phyloP scores from a whole-genome alignment of 441 rosid genomes.

The Gossypium aridum region DNA sequence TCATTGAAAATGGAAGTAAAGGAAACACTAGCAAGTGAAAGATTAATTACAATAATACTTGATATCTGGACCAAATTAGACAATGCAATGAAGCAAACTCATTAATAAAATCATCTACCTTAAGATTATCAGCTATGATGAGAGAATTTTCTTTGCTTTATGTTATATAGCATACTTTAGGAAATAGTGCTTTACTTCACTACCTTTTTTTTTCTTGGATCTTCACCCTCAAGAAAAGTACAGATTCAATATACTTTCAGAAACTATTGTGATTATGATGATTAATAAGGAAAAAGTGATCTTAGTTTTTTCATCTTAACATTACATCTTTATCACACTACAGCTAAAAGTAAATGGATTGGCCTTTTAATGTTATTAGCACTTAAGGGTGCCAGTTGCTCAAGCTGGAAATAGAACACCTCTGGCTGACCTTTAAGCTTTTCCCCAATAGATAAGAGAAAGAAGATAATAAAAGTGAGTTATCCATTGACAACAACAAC shows the following conservation, averaged over 20 bases:
- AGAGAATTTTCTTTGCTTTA: slow-evolving; percentile 1
- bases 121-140: not conserved
- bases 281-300: not conserved
- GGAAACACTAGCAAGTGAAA: not conserved
- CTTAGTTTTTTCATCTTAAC: not conserved
- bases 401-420: not conserved
- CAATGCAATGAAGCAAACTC: slow-evolving; percentile 5
- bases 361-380: not conserved
- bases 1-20: not conserved
- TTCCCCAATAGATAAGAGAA: not conserved
- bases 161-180: not conserved
- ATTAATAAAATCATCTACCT: not conserved
- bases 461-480: not conserved
- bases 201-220: not conserved
- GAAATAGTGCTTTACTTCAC: not conserved
- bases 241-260: not conserved
- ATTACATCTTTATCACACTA: not conserved
- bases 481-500: not conserved
- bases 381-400: not conserved
- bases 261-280: not conserved
- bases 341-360: slow-evolving; percentile 1
- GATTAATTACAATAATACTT: not conserved
- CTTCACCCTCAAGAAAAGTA: not conserved
- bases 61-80: not conserved
- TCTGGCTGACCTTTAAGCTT: not conserved